Conservation (phyloP, 306 rosid species). For the Crotalaria pallida region DNA sequence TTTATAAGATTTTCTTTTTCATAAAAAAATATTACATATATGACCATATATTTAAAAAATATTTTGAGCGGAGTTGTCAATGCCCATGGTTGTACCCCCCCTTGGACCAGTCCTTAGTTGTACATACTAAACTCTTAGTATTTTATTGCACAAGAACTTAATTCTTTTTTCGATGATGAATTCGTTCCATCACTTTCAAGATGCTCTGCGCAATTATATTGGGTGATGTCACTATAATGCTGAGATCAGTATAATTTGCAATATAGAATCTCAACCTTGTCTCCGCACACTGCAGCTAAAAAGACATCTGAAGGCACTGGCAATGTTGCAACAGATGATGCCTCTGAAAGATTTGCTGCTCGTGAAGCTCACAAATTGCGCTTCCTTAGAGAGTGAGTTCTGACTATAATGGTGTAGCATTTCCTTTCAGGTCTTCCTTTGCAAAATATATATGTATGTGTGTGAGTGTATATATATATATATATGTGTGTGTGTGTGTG, state of each 20-base stretch:
- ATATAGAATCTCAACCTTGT: not conserved
- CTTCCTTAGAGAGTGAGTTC: conserved; percentile 70
- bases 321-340: conserved; percentile 36
- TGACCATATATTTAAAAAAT: no score
- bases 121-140: not conserved
- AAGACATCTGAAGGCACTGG: conserved; percentile 35
- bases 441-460: no score
- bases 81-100: no score
- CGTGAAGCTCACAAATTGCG: conserved; percentile 62
- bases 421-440: not conserved
- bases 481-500: no score
- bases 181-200: not conserved
- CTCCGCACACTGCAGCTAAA: conserved; percentile 38
- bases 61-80: no score
- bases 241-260: not conserved
- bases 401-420: not conserved
- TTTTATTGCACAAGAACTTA: no score
- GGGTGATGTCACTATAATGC: not conserved
- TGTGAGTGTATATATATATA: no score
- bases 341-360: conserved; percentile 57
- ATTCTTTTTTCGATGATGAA: not conserved
- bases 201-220: not conserved
- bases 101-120: not conserved
- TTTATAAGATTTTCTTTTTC: no score
- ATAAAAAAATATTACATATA: no score